These are phyloP conservation scores for Paramecium caudatum DNA, from an alignment of 73 alveolate genomes.

Conservation along the genomic window DNA sequence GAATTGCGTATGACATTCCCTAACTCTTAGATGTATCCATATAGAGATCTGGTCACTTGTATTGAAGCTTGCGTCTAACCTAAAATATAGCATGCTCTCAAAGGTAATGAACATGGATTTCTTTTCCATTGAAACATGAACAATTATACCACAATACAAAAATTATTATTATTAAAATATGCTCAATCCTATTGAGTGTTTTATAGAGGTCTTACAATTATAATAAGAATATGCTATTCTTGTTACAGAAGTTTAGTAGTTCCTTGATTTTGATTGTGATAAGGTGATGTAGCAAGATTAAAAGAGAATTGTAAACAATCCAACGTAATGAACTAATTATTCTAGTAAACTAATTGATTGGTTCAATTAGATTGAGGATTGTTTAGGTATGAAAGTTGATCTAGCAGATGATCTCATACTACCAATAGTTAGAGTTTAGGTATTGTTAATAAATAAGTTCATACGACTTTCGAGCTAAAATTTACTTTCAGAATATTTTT, in stretches of 20 bases:
- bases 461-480: conserved; percentile 20
- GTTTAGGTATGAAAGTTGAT: neutral
- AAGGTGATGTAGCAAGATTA: conserved; percentile 1
- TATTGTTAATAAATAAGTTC: conserved; percentile 8
- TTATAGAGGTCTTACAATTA: conserved; percentile 16
- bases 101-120: conserved; percentile 66
- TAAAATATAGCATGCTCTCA: conserved; percentile 41
- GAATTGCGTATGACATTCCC: conserved; percentile 53
- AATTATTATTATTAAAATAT: no score
- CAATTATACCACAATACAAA: no score
- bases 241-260: conserved; percentile 28
- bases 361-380: conserved; percentile 35
- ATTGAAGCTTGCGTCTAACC: conserved; percentile 70
- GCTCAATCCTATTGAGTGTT: conserved; percentile 33
- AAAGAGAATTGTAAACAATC: conserved; percentile 1
- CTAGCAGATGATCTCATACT: neutral
- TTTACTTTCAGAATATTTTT: conserved; percentile 38
- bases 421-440: neutral
- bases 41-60: conserved; percentile 67
- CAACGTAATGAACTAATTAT: conserved; percentile 11
- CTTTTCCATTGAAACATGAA: conserved; percentile 28
- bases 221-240: neutral
- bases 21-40: conserved; percentile 58
- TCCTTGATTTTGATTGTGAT: neutral
- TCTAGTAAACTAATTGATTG: neutral